Evolutionary conservation across 441 rosid genomes (phyloP), one percentile per base, ranked within the genome.

Genomic region (Manihot esculenta): DNA sequence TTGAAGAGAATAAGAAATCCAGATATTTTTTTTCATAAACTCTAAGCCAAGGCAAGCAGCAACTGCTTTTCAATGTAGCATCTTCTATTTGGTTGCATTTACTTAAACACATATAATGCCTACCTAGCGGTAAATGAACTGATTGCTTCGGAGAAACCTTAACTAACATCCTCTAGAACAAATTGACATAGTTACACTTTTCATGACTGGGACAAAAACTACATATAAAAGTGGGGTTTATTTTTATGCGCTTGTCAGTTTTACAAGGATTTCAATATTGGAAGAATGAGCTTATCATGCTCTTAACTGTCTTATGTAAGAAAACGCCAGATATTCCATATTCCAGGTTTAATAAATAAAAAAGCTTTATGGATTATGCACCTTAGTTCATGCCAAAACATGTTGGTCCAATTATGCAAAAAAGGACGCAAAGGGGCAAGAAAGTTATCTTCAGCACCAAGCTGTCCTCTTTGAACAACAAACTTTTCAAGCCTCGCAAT

Each of bases 381-480:
- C 93, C 89, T 87, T 21, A 90, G 77, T 77, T 92, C 94, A 75
- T 92, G 94, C 92, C 89, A 92, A 80, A 92, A 87, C 78, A 80
- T 66, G 59, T 82, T 56, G 7, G 82, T 83, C 73, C 68, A 68
- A 18, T 80, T 51, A 15, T 38, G 80, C 73, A 88, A 82, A 74
- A 90, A 88, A 48, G 79, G 79, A 24, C 56, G 69, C 57, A 89
- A 76, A 73, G 87, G 81, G 26, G 80, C 79, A 44, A 73, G 70
- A 68, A 79, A 76, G 51, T 80, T 69, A 45, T 60, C 70, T 18
- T 73, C 76, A 38, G 27, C 66, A 47, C 70, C 78, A 17, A 20
- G 72, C 53, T 76, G 83, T 48, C 72, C 60, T 12, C 80, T 50
- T 26, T 27, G 54, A 65, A 44, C 72, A 78, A 59, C 74, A 23